phyloP scores from a whole-genome alignment of 1,284 basidiomycete species.

The Ceratobasidium sp. region DNA sequence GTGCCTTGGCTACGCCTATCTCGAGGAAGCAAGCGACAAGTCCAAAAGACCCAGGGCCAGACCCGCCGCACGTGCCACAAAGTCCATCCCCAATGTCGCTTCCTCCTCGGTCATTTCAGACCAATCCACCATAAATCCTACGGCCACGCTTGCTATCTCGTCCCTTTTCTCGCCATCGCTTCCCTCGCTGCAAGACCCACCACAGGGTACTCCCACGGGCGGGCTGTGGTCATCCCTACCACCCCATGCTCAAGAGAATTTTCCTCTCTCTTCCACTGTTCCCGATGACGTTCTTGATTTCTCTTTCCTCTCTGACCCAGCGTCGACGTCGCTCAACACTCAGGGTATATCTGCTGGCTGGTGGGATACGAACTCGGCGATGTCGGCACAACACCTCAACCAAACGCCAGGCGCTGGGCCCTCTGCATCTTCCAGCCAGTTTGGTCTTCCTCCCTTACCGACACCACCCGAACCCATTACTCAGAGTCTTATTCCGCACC shows the following conservation, averaged over 20 bases:
- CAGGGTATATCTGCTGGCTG: background rate
- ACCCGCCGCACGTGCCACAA: background rate
- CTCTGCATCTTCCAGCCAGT: background rate
- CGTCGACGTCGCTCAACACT: background rate
- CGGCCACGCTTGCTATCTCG: background rate
- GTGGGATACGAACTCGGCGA: background rate
- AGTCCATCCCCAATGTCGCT: background rate
- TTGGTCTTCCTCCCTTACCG: background rate
- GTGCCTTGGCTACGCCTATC: constrained; percentile 37
- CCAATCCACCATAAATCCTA: background rate
- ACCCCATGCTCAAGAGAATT: background rate
- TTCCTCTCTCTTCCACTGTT: background rate
- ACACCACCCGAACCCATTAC: background rate
- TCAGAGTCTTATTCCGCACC: background rate
- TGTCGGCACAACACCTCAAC: background rate
- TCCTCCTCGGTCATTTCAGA: background rate
- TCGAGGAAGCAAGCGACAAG: background rate
- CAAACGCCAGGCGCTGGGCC: background rate
- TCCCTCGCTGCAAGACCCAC: background rate
- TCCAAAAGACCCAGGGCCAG: background rate
- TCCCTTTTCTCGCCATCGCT: background rate
- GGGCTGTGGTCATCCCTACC: background rate
- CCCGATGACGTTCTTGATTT: constrained; percentile 21
- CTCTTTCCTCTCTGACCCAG: constrained; percentile 9
- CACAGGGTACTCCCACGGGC: background rate